Evolutionary conservation across 2,329 filamentous ascomycete species (phyloP).

Genomic region (Lasiodiplodia theobromae): DNA sequence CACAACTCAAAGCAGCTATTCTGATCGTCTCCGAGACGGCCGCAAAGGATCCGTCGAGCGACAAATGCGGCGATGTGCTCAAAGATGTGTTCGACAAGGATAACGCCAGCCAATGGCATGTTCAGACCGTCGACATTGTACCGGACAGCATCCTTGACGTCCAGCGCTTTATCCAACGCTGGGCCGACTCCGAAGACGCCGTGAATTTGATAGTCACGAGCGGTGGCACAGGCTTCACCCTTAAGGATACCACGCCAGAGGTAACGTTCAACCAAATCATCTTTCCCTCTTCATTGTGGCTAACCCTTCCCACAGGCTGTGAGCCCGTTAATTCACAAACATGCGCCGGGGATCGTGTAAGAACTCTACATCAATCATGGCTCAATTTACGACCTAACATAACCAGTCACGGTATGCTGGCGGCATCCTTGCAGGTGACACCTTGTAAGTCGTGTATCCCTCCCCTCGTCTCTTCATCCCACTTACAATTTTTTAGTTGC

Average conservation of each 20-base stretch:
- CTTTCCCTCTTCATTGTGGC: slow-evolving; percentile 6
- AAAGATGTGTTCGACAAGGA: slow-evolving; percentile 72
- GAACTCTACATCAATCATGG: slow-evolving; percentile 36
- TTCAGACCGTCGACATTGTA: slow-evolving; percentile 76
- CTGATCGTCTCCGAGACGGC: slow-evolving; percentile 93
- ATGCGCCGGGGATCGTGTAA: slow-evolving; percentile 84
- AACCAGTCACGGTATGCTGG: slow-evolving; percentile 84
- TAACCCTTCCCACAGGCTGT: slow-evolving; percentile 66
- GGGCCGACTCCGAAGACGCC: slow-evolving; percentile 70
- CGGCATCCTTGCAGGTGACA: slow-evolving; percentile 82
- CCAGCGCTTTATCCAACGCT: slow-evolving; percentile 73
- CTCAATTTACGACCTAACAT: background rate
- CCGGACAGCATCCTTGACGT: slow-evolving; percentile 78
- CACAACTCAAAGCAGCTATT: slow-evolving; percentile 73
- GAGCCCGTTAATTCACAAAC: slow-evolving; percentile 77
- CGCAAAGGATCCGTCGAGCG: slow-evolving; percentile 76
- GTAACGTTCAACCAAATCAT: slow-evolving; percentile 54
- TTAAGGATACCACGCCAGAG: slow-evolving; percentile 87
- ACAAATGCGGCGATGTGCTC: slow-evolving; percentile 73
- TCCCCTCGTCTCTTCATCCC: background rate
- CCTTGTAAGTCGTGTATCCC: slow-evolving; percentile 72
- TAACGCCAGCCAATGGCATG: slow-evolving; percentile 74
- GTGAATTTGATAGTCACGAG: slow-evolving; percentile 85
- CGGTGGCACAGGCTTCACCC: slow-evolving; percentile 91
- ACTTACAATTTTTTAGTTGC: slow-evolving; percentile 72